Base-by-base conservation (phyloP, 352 stramenopile genomes). In the Elongisporangium senticosum region DNA sequence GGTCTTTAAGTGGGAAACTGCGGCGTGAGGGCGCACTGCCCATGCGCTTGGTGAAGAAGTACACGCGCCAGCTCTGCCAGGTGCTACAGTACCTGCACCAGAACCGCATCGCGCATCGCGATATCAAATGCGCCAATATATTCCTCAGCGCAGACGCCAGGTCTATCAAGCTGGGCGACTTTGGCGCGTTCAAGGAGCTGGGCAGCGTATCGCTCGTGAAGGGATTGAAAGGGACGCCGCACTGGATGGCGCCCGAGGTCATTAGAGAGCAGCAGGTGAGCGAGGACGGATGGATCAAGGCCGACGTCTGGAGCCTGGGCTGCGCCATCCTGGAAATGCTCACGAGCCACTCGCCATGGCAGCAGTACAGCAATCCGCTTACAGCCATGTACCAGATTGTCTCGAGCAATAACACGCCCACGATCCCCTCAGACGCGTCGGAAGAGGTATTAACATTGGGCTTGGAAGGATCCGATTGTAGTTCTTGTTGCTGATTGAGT, bases 271-370 rank as follows among this genome's bases (percentile, higher is more conserved):
- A 86, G 60, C 64, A 79, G 2, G 72, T 60, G 5, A 79, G 57
- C 51, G 67, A 82, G 26, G 78, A 88, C 49, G 74, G 79, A 19
- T 97, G 90, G 90, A 87, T 93, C 58, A 80, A 87, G 53, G 92
- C 92, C 14, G 93, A 98, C 48, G 80, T 98, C 10, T 98, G 93
- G 93, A 96, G 86, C 64, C 65, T 98, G 5, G 93, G 93, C 7
- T 98, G 93, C 64, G 88, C 89, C 1, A 66, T 97, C 14, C 74
- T 98, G 37, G 93, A 98, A 69, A 98, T 98, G 93, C 65, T 97
- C 43, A 98, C 91, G 15, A 91, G 87, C 14, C 67, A 88, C 23
- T 78, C 84, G n/a, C 93, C 92, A 6, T 98, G 87, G 83, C 71
- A 86, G 51, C 68, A 97, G 59, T 95, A 89, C 57, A 88, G 77